Evolutionary conservation across 2,329 filamentous ascomycete species (phyloP).

Genomic region (Lizonia empirigonia): DNA sequence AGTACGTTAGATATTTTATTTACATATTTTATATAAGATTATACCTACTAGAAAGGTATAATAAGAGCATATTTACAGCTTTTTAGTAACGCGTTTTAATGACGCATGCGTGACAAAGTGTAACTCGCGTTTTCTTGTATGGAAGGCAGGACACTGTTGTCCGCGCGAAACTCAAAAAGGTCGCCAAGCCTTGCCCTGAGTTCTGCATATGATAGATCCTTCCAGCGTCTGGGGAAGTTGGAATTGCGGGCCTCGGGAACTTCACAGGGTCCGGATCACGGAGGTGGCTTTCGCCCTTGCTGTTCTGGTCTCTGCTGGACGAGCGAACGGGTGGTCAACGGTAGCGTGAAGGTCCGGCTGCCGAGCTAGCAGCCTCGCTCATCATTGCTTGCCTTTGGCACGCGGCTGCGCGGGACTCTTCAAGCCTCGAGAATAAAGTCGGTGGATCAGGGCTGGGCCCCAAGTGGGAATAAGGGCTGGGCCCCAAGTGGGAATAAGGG

Average conservation of each 20-base stretch:
- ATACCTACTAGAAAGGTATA: too few species aligned
- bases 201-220: too few species aligned
- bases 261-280: not conserved
- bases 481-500: not conserved
- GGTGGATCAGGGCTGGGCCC: not conserved
- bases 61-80: too few species aligned
- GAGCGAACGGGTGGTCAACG: not conserved
- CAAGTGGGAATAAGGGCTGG: not conserved
- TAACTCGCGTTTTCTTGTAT: too few species aligned
- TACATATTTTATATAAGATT: too few species aligned
- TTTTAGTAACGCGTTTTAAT: too few species aligned
- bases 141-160: too few species aligned
- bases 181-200: too few species aligned
- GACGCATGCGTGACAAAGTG: too few species aligned
- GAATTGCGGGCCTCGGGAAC: not conserved
- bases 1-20: too few species aligned
- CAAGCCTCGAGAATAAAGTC: not conserved
- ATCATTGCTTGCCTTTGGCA: not conserved
- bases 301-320: not conserved
- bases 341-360: conserved; percentile 3
- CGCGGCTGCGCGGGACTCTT: not conserved
- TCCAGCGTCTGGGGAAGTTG: not conserved
- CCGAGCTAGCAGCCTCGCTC: conserved; percentile 2
- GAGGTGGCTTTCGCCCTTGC: not conserved
- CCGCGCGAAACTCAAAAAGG: too few species aligned